A percentile compares a stretch with the other conserved stretches of the same genome.
These are phyloP conservation scores for Aureobasidium pullulans DNA, from an alignment of 2,329 filamentous ascomycete species.

Conservation along the genomic window DNA sequence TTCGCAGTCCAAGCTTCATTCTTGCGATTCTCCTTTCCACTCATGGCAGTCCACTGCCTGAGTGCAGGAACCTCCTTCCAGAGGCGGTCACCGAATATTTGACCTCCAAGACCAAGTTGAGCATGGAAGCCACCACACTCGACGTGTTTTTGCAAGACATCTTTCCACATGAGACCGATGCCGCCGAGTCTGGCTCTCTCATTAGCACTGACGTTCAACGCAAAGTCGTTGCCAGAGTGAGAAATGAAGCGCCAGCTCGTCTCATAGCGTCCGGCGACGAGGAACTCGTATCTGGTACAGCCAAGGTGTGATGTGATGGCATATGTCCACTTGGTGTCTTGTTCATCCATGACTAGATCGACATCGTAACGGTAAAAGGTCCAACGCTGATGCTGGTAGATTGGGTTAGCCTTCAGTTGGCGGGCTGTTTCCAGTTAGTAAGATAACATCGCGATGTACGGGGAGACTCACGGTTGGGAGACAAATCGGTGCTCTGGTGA, in stretches of 20 bases:
- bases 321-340: slow-evolving; percentile 86
- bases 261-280: slow-evolving; percentile 84
- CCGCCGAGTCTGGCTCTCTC: slow-evolving; percentile 82
- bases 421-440: slow-evolving; percentile 31
- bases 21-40: slow-evolving; percentile 86
- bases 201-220: slow-evolving; percentile 74
- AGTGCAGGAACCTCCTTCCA: slow-evolving; percentile 94
- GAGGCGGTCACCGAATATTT: slow-evolving; percentile 89
- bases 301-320: slow-evolving; percentile 94
- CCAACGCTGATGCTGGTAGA: slow-evolving; percentile 88
- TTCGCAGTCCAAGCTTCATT: slow-evolving; percentile 86
- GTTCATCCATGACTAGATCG: slow-evolving; percentile 82
- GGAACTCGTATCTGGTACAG: slow-evolving; percentile 96
- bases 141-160: slow-evolving; percentile 92
- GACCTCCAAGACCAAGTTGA: slow-evolving; percentile 84
- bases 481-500: slow-evolving; percentile 82
- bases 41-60: slow-evolving; percentile 91
- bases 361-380: slow-evolving; percentile 93
- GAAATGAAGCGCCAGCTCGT: slow-evolving; percentile 93
- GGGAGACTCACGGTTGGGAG: slow-evolving; percentile 58
- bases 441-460: slow-evolving; percentile 26
- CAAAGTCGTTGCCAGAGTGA: slow-evolving; percentile 94
- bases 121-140: slow-evolving; percentile 95
- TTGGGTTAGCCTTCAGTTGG: slow-evolving; percentile 73
- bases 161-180: slow-evolving; percentile 96